A percentile compares a stretch with the other conserved stretches of the same genome.
Evolutionary conservation across 371 early-diverging fungal species (phyloP).

Genomic region (Coemansia sp.): DNA sequence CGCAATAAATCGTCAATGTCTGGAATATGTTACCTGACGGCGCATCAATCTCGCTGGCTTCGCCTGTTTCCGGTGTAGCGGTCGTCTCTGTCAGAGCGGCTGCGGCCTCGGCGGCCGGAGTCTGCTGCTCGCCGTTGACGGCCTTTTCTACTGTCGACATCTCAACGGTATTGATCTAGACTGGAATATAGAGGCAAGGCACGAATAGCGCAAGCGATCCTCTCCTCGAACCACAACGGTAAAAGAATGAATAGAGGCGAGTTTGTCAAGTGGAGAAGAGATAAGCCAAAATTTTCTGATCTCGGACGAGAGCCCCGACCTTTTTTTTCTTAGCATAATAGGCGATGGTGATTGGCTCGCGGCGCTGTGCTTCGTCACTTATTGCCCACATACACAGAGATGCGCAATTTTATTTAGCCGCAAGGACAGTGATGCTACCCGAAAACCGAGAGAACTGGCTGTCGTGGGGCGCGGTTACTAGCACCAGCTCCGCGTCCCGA

Average conservation of each 20-base stretch:
- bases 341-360: too few relatives aligned
- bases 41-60: slow-evolving; percentile 2
- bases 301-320: not conserved
- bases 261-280: not conserved
- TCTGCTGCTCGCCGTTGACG: not conserved
- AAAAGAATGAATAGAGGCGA: not conserved
- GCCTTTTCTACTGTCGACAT: slow-evolving; percentile 31
- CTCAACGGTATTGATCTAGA: not conserved
- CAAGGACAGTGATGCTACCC: slow-evolving; percentile 26
- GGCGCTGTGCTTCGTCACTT: not conserved
- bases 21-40: not conserved
- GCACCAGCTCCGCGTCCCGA: slow-evolving; percentile 10
- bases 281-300: slow-evolving; percentile 5
- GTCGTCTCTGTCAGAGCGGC: not conserved
- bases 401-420: slow-evolving; percentile 4
- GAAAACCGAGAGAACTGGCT: slow-evolving; percentile 38
- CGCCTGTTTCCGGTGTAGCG: not conserved
- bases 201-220: not conserved
- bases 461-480: slow-evolving; percentile 41
- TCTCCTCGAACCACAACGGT: not conserved
- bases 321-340: not conserved
- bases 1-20: too few relatives aligned
- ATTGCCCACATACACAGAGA: too few relatives aligned
- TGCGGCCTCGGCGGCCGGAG: slow-evolving; percentile 3
- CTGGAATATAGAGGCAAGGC: too few relatives aligned